A percentile compares a stretch with the other conserved stretches of the same genome.
phyloP scores from a whole-genome alignment of 176 grass and related monocot genomes.

The Guadua angustifolia region DNA sequence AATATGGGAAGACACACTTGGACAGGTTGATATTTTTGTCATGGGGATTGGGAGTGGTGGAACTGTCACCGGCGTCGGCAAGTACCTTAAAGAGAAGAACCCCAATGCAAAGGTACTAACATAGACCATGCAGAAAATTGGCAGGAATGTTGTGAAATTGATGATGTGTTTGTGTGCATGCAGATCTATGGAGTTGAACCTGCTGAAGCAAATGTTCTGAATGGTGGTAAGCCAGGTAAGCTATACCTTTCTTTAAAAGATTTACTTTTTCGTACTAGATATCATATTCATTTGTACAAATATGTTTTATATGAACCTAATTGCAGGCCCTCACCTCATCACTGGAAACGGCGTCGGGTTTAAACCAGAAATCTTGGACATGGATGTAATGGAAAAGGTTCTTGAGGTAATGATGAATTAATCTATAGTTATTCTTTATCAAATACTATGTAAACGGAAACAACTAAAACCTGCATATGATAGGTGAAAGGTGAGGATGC shows the following conservation, averaged over 20 bases:
- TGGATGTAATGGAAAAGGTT: slow-evolving; percentile 52
- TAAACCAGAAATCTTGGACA: slow-evolving; percentile 70
- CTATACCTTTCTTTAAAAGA: not conserved
- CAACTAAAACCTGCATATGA: not conserved
- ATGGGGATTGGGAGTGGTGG: slow-evolving; percentile 75
- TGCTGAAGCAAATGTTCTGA: slow-evolving; percentile 55
- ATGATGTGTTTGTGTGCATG: not conserved
- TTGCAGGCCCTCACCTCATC: slow-evolving; percentile 80
- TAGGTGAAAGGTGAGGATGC: slow-evolving; percentile 86
- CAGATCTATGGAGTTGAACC: slow-evolving; percentile 53
- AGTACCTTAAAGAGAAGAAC: slow-evolving; percentile 60
- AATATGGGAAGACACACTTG: slow-evolving; percentile 86
- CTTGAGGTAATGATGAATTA: slow-evolving; percentile 61
- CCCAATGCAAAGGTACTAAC: slow-evolving; percentile 49
- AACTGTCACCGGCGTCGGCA: slow-evolving; percentile 36
- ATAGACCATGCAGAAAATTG: not conserved
- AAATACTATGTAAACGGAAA: not conserved
- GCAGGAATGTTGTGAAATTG: not conserved
- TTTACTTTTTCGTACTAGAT: not conserved
- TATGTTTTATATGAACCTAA: slow-evolving; percentile 9
- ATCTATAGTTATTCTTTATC: not conserved
- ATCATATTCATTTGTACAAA: slow-evolving; percentile 10
- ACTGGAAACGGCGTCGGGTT: slow-evolving; percentile 89
- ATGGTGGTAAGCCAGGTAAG: slow-evolving; percentile 50
- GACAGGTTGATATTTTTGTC: slow-evolving; percentile 89